A percentile compares a stretch with the other conserved stretches of the same genome.
Conservation (phyloP, 129 eudicot genomes). For the Lactuca sativa region DNA sequence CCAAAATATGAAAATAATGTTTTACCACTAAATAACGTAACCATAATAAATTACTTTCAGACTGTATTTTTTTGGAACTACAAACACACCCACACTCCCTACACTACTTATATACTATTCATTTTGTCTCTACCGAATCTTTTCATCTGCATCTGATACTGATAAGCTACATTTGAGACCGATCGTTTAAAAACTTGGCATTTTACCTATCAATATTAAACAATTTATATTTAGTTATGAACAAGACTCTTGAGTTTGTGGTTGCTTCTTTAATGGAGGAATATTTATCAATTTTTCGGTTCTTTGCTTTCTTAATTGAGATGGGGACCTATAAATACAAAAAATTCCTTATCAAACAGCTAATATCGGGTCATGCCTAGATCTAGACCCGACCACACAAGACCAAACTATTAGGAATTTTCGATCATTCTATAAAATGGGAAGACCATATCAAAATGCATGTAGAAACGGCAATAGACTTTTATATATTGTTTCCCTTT, state of each 20-base stretch:
- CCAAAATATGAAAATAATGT: too few relatives aligned
- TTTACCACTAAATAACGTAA: too few relatives aligned
- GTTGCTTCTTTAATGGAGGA: neutral
- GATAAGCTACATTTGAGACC: too few relatives aligned
- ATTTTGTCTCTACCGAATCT: too few relatives aligned
- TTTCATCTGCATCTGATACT: too few relatives aligned
- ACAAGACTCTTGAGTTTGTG: neutral
- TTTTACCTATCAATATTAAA: neutral
- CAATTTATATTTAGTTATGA: neutral
- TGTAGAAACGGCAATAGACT: neutral
- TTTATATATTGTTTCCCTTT: neutral
- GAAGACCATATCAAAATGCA: neutral
- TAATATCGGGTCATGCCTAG: neutral
- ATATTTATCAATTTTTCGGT: neutral
- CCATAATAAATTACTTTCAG: too few relatives aligned
- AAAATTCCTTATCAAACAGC: neutral
- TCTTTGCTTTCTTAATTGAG: neutral
- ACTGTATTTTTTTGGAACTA: too few relatives aligned
- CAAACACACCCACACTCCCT: too few relatives aligned
- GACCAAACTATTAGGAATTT: neutral
- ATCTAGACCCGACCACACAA: conserved; percentile 5
- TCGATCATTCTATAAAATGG: neutral
- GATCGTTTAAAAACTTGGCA: neutral
- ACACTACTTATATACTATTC: too few relatives aligned
- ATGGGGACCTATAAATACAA: conserved; percentile 1